phyloP scores from a whole-genome alignment of 2,329 filamentous ascomycete genomes.

The Alternaria sp. region DNA sequence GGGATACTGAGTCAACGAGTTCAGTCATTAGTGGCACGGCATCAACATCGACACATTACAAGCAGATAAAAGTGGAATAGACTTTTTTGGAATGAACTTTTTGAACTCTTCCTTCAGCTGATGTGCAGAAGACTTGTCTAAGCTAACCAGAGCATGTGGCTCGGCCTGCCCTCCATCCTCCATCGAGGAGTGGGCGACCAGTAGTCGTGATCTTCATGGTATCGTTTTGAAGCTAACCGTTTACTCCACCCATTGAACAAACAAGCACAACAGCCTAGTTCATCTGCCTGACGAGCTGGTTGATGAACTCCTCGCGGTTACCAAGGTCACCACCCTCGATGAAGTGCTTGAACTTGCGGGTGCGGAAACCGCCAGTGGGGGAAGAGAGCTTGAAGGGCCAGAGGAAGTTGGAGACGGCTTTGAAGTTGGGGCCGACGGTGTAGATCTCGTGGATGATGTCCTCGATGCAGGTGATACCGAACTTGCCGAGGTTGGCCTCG shows the following conservation, averaged over 20 bases:
- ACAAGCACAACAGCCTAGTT: constrained; percentile 69
- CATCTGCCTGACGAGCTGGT: constrained; percentile 95
- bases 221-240: constrained; percentile 37
- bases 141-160: constrained; percentile 40
- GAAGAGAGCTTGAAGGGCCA: constrained; percentile 99
- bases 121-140: constrained; percentile 34
- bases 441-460: constrained; percentile 98
- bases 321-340: constrained; percentile 98
- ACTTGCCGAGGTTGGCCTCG: constrained; percentile 95
- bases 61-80: fast-evolving
- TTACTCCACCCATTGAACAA: constrained; percentile 34
- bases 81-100: constrained; percentile 22
- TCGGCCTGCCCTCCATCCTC: constrained; percentile 37
- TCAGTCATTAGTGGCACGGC: background rate
- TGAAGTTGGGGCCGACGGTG: constrained; percentile 97
- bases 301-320: constrained; percentile 99
- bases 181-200: constrained; percentile 25
- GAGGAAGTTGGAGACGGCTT: constrained; percentile 99
- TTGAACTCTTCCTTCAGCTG: constrained; percentile 28
- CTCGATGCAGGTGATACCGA: constrained; percentile 94
- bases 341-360: constrained; percentile 99
- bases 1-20: background rate
- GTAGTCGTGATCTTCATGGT: constrained; percentile 34
- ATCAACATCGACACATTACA: background rate
- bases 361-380: constrained; percentile 94